These are phyloP conservation scores for Geotrichum fermentans DNA, from an alignment of 1,139 yeast genomes.

Conservation along the genomic window DNA sequence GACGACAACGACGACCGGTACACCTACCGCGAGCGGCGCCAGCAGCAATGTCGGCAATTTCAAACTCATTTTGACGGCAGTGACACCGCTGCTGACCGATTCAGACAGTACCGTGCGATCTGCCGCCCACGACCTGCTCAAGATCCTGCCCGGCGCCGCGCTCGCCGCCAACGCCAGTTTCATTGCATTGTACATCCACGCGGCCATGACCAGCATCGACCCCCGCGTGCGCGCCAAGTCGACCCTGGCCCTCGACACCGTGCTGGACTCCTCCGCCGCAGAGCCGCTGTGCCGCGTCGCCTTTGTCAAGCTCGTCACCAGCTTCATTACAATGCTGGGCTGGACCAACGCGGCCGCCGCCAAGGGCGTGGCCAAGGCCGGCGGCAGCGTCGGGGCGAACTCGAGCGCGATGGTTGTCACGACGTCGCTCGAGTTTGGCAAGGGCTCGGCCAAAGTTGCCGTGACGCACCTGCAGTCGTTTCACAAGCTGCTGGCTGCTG, in stretches of 20 bases:
- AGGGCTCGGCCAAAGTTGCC: constrained; percentile 33
- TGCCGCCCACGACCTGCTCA: constrained; percentile 51
- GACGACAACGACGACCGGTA: constrained; percentile 37
- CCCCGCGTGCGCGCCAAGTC: constrained; percentile 70
- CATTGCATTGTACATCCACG: constrained; percentile 69
- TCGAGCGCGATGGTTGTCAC: constrained; percentile 25
- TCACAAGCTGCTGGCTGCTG: constrained; percentile 29
- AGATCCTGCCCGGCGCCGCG: constrained; percentile 40
- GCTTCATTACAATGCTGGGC: constrained; percentile 42
- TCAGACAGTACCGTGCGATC: constrained; percentile 60
- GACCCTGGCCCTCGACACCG: constrained; percentile 50
- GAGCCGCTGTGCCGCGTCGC: constrained; percentile 33
- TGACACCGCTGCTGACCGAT: constrained; percentile 59
- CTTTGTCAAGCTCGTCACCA: constrained; percentile 36
- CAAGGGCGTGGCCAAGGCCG: background rate
- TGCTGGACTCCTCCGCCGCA: constrained; percentile 39
- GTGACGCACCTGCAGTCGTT: constrained; percentile 33
- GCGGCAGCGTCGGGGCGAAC: background rate
- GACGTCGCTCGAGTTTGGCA: constrained; percentile 34
- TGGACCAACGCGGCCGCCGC: constrained; percentile 31
- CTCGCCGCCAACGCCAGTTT: constrained; percentile 65
- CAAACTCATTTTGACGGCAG: constrained; percentile 53
- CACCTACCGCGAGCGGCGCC: constrained; percentile 43
- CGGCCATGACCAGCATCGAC: constrained; percentile 90
- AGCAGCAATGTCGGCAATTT: constrained; percentile 44